Evolutionary conservation across 2,329 filamentous ascomycete genomes (phyloP).

Genomic region (Zasmidium citrigriseum): DNA sequence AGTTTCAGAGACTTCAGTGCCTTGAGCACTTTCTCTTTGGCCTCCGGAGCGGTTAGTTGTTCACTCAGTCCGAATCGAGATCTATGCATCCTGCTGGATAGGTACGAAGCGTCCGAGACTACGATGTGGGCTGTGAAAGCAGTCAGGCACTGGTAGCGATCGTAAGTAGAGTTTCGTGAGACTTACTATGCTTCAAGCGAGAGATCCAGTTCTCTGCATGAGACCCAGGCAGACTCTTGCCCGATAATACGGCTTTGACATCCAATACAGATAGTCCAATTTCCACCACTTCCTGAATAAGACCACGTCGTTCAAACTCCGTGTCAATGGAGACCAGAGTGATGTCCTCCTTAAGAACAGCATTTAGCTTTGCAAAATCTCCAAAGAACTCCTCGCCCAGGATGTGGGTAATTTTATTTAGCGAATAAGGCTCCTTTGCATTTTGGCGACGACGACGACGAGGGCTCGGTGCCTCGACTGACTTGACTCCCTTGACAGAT

Average conservation of each 20-base stretch:
- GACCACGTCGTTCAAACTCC: slow-evolving; percentile 71
- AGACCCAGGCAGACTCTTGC: slow-evolving; percentile 58
- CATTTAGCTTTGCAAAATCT: background rate
- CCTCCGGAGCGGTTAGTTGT: slow-evolving; percentile 6
- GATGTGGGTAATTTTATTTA: background rate
- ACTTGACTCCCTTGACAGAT: background rate
- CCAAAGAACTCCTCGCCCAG: background rate
- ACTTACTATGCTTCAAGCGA: slow-evolving; percentile 50
- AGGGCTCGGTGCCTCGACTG: background rate
- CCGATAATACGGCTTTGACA: slow-evolving; percentile 55
- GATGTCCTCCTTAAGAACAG: background rate
- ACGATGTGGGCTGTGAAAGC: slow-evolving; percentile 13
- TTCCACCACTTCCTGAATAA: slow-evolving; percentile 65
- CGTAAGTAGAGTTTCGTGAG: background rate
- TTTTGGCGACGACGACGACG: background rate
- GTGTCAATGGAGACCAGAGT: slow-evolving; percentile 73
- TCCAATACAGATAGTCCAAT: slow-evolving; percentile 79
- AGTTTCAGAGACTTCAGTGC: background rate
- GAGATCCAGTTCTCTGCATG: slow-evolving; percentile 65
- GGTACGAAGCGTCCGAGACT: slow-evolving; percentile 1
- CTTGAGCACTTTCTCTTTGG: slow-evolving; percentile 2
- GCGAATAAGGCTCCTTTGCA: background rate
- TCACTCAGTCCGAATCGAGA: slow-evolving; percentile 16
- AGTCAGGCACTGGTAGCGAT: too few species aligned
- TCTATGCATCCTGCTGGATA: slow-evolving; percentile 1